Percentiles rank a stretch among this genome's conserved stretches.
Conservation (phyloP, 331 rosid species). For the Malus hybrid region DNA sequence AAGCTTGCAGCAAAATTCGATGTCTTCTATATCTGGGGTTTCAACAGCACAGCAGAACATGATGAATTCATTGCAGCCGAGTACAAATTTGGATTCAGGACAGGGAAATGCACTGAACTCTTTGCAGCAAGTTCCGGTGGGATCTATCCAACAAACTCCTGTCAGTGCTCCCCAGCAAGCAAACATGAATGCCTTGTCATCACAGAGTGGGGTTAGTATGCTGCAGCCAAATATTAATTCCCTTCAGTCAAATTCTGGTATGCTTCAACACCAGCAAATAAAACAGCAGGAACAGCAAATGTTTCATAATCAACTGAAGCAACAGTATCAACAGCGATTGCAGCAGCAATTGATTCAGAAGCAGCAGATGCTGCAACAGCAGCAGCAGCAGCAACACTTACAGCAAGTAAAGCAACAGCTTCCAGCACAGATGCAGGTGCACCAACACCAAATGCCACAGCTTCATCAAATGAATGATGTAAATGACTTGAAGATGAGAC, state of each 20-base stretch:
- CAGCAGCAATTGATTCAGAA: slow-evolving; percentile 36
- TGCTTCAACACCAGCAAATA: slow-evolving; percentile 65
- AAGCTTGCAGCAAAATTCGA: neutral
- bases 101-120: slow-evolving; percentile 70
- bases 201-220: slow-evolving; percentile 62
- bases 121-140: slow-evolving; percentile 56
- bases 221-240: slow-evolving; percentile 55
- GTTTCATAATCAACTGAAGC: slow-evolving; percentile 51
- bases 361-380: slow-evolving; percentile 20
- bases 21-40: slow-evolving; percentile 43
- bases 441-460: slow-evolving; percentile 69
- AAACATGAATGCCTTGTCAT: slow-evolving; percentile 52
- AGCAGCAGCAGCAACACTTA: slow-evolving; percentile 29
- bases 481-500: slow-evolving; percentile 73
- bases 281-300: slow-evolving; percentile 74
- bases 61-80: slow-evolving; percentile 55
- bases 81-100: slow-evolving; percentile 61
- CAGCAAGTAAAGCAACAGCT: slow-evolving; percentile 74
- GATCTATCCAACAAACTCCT: slow-evolving; percentile 72
- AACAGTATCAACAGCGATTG: slow-evolving; percentile 45
- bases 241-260: slow-evolving; percentile 52
- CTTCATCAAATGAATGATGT: slow-evolving; percentile 71
- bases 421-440: slow-evolving; percentile 53
- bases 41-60: slow-evolving; percentile 54
- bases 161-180: slow-evolving; percentile 60